Conservation (phyloP, 768 basidiomycete species). For the Lentinula guzmanii region DNA sequence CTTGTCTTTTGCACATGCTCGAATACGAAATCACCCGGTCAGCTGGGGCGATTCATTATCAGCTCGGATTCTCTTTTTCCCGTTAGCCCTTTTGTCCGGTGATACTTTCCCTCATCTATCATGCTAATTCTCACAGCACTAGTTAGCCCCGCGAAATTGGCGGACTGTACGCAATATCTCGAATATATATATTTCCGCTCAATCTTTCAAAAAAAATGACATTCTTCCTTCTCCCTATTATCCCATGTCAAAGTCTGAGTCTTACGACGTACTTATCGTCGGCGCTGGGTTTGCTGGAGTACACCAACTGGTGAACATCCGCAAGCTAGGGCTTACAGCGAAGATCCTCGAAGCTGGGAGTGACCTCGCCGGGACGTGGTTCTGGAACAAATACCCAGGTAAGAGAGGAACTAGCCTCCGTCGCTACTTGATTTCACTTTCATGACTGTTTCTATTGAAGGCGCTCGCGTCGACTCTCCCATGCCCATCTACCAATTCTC, state of each 20-base stretch:
- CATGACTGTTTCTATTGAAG: background rate
- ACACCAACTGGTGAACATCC: background rate
- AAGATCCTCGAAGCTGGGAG: slow-evolving; percentile 3
- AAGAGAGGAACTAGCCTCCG: background rate
- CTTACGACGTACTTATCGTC: background rate
- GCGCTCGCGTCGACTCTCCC: slow-evolving; percentile 1
- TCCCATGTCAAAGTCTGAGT: background rate
- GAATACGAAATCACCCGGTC: too few species aligned
- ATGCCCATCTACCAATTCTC: slow-evolving; percentile 8
- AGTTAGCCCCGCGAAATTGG: too few species aligned
- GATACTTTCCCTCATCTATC: too few species aligned
- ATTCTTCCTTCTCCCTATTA: background rate
- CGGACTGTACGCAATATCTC: too few species aligned
- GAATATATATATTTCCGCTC: too few species aligned
- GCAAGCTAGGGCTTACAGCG: background rate
- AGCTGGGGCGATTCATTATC: too few species aligned
- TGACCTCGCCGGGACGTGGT: slow-evolving; percentile 2
- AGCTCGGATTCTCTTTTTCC: too few species aligned
- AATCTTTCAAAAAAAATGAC: too few species aligned
- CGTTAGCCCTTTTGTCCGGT: too few species aligned
- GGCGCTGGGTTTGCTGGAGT: background rate
- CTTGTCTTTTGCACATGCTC: too few species aligned
- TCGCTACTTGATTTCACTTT: background rate
- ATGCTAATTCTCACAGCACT: too few species aligned
- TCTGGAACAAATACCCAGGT: background rate